Evolutionary conservation across 306 rosid genomes (phyloP).

Genomic region (Cicer judaicum): DNA sequence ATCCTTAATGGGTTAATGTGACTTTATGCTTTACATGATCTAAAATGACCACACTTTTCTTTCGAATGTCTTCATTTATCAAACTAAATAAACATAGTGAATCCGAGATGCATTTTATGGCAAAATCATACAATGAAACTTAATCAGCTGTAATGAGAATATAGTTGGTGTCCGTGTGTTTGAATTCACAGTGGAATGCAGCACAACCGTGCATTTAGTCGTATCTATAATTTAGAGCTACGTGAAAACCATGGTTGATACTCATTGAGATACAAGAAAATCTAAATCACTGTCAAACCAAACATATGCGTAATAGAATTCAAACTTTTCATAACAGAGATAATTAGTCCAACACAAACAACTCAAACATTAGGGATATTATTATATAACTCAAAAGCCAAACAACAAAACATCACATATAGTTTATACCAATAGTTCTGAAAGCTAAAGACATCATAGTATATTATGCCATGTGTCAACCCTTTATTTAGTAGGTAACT

Average conservation of each 20-base stretch:
- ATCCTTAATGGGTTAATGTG: neutral
- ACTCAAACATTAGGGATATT: conserved; percentile 28
- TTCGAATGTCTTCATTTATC: neutral
- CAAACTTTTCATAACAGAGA: neutral
- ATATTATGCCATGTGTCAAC: conserved; percentile 48
- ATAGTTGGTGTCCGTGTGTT: too few species aligned
- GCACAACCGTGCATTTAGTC: too few species aligned
- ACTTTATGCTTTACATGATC: neutral
- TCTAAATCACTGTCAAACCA: too few species aligned
- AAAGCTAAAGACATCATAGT: conserved; percentile 41
- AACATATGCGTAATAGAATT: neutral
- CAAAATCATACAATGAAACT: neutral
- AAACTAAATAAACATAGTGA: neutral
- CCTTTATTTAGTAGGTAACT: conserved; percentile 63
- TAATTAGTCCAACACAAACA: conserved; percentile 31
- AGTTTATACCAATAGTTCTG: conserved; percentile 39
- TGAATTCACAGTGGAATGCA: too few species aligned
- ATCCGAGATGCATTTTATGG: neutral
- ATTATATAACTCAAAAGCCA: conserved; percentile 33
- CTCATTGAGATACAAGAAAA: too few species aligned
- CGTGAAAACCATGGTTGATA: too few species aligned
- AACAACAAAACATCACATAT: conserved; percentile 19
- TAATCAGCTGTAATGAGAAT: neutral
- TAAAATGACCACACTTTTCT: neutral
- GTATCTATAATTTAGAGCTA: too few species aligned